Percentiles rank a stretch among this genome's conserved stretches.
Evolutionary conservation across 2,329 filamentous ascomycete species (phyloP).

Genomic region (Stagonosporopsis vannaccii): DNA sequence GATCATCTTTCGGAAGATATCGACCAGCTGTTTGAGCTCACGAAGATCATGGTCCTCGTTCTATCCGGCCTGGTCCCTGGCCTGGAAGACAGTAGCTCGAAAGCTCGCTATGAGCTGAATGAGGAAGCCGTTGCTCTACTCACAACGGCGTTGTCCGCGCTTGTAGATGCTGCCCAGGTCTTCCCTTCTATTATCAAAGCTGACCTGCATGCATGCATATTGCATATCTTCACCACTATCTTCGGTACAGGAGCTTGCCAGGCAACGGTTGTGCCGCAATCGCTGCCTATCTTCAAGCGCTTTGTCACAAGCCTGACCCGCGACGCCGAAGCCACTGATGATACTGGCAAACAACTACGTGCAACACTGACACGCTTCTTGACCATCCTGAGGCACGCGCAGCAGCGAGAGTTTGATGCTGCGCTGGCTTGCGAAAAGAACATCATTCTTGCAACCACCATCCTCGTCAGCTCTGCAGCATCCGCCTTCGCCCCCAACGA

Average conservation of each 20-base stretch:
- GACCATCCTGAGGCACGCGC: conserved; percentile 76
- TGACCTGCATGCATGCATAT: conserved; percentile 92
- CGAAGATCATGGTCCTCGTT: conserved; percentile 93
- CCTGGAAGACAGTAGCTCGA: conserved; percentile 64
- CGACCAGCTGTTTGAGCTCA: conserved; percentile 96
- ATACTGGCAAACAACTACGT: conserved; percentile 74
- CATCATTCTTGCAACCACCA: conserved; percentile 83
- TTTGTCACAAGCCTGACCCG: conserved; percentile 79
- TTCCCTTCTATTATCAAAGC: conserved; percentile 97
- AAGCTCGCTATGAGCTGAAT: conserved; percentile 76
- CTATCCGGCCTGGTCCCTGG: conserved; percentile 88
- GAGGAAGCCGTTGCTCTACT: conserved; percentile 87
- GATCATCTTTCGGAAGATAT: conserved; percentile 93
- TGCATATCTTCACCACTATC: conserved; percentile 95
- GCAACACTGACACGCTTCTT: conserved; percentile 85
- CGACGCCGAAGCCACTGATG: conserved; percentile 51
- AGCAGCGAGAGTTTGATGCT: conserved; percentile 77
- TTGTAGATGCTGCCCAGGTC: conserved; percentile 93
- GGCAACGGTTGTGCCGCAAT: conserved; percentile 84
- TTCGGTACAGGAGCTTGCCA: conserved; percentile 88
- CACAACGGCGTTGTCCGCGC: conserved; percentile 79
- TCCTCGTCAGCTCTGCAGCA: conserved; percentile 82
- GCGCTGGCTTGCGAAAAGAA: conserved; percentile 93
- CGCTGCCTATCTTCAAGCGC: conserved; percentile 87
- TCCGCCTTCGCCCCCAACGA: conserved; percentile 78